These are phyloP conservation scores for Penicillium lagena DNA, from an alignment of 495 filamentous ascomycete genomes.

Conservation along the genomic window DNA sequence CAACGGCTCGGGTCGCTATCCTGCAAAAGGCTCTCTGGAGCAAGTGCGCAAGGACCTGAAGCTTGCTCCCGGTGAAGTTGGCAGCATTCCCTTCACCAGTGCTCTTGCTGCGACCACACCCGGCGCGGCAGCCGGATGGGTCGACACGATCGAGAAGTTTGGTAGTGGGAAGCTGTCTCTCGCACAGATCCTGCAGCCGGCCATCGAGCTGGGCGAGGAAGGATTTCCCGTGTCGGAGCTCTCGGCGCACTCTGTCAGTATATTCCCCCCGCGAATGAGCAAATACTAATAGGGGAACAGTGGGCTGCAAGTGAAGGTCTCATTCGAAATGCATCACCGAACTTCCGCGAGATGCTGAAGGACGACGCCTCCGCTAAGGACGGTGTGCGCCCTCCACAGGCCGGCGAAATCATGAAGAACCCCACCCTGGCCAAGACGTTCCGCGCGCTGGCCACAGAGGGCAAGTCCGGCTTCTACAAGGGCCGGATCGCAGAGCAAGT, in stretches of 20 bases:
- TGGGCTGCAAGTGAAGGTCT: conserved; percentile 57
- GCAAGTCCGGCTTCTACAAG: conserved; percentile 87
- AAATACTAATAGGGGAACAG: conserved; percentile 28
- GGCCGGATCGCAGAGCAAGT: conserved; percentile 75
- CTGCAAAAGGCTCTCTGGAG: conserved; percentile 61
- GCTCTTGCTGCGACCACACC: conserved; percentile 81
- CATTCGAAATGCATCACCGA: conserved; percentile 70
- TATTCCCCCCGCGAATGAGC: not conserved
- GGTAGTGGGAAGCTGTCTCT: conserved; percentile 80
- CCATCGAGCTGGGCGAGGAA: conserved; percentile 79
- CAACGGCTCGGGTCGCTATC: conserved; percentile 86
- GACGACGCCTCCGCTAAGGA: conserved; percentile 55
- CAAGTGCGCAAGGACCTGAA: conserved; percentile 63
- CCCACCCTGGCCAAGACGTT: conserved; percentile 77
- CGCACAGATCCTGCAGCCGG: conserved; percentile 73
- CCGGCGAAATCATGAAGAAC: conserved; percentile 90
- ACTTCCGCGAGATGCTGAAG: conserved; percentile 80
- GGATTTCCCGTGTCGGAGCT: conserved; percentile 87
- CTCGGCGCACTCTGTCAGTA: conserved; percentile 61
- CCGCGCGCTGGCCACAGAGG: conserved; percentile 67
- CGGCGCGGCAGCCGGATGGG: conserved; percentile 91
- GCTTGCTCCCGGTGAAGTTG: conserved; percentile 51
- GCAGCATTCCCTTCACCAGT: conserved; percentile 66
- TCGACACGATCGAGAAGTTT: conserved; percentile 84
- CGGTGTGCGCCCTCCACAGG: conserved; percentile 61